Base-by-base conservation (phyloP, 2,329 filamentous ascomycete species). In the Alternaria tenuissima region DNA sequence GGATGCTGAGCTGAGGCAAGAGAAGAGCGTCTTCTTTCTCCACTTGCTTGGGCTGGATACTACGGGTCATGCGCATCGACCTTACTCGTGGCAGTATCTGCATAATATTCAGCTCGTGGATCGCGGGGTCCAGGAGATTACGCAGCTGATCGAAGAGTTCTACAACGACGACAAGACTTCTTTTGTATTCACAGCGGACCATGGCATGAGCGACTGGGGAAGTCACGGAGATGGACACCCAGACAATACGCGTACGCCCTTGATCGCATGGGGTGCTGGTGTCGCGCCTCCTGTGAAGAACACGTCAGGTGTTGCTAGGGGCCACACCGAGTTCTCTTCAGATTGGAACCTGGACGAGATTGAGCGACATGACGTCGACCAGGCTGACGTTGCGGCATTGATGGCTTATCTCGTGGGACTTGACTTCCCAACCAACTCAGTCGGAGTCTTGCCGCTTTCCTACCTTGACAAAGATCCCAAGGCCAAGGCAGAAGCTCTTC, bases 201-300 rank as follows among this genome's bases (percentile, higher is more conserved):
- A 99, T 78, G 95, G 95, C 18, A 99, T 99, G 95, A 98, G 93
- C 74, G 95, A 99, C 79, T 97, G 91, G 90, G 95, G 96, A n/a
- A 98, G 94, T 70, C 96, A 99, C 77, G 96, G 96, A 38, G 95
- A 99, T 77, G 95, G 95, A 7, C 94, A 99, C 79, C 95, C 95
- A 0, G 92, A 99, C 78, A 99, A 98, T 72, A 99, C 95, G 3
- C 88, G 95, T 52, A 99, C 95, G 0, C 95, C 95, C 1, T 82
- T 99, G 32, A 92, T 99, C 67, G 89, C 87, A 3, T 99, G 95
- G 95, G 95, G 95, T 11, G 93, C 95, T 55, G 95, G 95, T 8
- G 87, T 98, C 39, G 93, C 93, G 3, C 86, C 86, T 65, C 95
- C 95, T 1, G 81, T 88, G 49, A 80, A 76, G 7, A 80, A 87